These are phyloP conservation scores for Lanmaoa rubissima DNA, from an alignment of 768 basidiomycete species.

Conservation along the genomic window DNA sequence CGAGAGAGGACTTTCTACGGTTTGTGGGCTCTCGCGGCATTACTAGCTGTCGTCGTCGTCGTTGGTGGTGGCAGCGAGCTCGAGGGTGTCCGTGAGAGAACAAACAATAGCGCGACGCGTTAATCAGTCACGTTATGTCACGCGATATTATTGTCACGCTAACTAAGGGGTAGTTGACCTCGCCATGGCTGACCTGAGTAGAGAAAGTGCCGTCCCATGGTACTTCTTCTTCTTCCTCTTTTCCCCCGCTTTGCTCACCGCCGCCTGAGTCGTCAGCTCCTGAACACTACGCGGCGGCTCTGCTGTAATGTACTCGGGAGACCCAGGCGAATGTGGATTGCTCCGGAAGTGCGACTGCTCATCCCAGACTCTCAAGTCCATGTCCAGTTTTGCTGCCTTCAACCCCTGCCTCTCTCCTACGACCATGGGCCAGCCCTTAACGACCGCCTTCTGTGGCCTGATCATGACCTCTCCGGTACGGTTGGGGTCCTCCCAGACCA, in stretches of 20 bases:
- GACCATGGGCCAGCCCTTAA: constrained; percentile 42
- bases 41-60: constrained; percentile 3
- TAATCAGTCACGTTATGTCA: constrained; percentile 28
- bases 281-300: constrained; percentile 24
- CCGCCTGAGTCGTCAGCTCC: constrained; percentile 17
- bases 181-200: constrained; percentile 24
- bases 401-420: constrained; percentile 45
- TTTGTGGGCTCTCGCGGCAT: constrained; percentile 29
- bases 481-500: constrained; percentile 32
- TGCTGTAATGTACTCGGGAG: constrained; percentile 43
- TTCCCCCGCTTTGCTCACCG: constrained; percentile 2
- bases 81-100: constrained; percentile 20
- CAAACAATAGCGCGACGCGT: constrained; percentile 27
- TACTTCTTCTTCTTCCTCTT: not conserved
- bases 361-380: constrained; percentile 32
- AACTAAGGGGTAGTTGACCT: not conserved
- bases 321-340: constrained; percentile 52
- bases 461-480: constrained; percentile 31
- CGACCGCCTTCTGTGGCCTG: constrained; percentile 25
- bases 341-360: constrained; percentile 31
- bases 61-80: constrained; percentile 14
- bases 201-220: constrained; percentile 4
- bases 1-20: constrained; percentile 39
- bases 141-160: constrained; percentile 20
- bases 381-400: constrained; percentile 35